Conservation (phyloP, 768 basidiomycete species). For the Termitomyces bulborhizus region DNA sequence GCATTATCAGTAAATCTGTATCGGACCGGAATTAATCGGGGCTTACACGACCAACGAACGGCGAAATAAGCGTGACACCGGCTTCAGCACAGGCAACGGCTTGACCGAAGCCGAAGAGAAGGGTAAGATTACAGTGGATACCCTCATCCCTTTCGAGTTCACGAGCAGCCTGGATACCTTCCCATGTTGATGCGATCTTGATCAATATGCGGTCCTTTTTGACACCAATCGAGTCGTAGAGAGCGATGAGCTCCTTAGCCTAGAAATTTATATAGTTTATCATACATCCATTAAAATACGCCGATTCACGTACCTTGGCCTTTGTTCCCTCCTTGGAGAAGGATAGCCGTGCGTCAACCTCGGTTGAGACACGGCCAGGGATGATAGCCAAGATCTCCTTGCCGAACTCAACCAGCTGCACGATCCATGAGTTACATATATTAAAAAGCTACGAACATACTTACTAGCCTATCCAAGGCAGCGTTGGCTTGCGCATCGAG, state of each 20-base stretch:
- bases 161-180: conserved; percentile 98
- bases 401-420: conserved; percentile 94
- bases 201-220: conserved; percentile 92
- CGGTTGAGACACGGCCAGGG: conserved; percentile 97
- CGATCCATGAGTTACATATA: not conserved
- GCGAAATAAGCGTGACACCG: conserved; percentile 96
- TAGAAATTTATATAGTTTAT: conserved; percentile 14
- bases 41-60: conserved; percentile 95
- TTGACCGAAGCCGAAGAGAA: conserved; percentile 97
- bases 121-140: conserved; percentile 98
- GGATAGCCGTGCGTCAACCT: conserved; percentile 96
- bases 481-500: conserved; percentile 69
- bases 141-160: conserved; percentile 88
- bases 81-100: conserved; percentile 99
- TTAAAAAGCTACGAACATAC: conserved; percentile 19
- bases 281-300: not conserved
- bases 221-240: conserved; percentile 94
- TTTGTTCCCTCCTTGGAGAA: conserved; percentile 94
- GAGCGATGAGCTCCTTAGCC: conserved; percentile 84
- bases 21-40: conserved; percentile 7
- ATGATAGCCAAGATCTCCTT: conserved; percentile 93
- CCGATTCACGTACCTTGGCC: conserved; percentile 51
- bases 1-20: conserved; percentile 7
- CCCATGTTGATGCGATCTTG: conserved; percentile 99
- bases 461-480: conserved; percentile 85